Evolutionary conservation across 129 eudicot genomes (phyloP).

Genomic region (Centrapalus pauciflorus): DNA sequence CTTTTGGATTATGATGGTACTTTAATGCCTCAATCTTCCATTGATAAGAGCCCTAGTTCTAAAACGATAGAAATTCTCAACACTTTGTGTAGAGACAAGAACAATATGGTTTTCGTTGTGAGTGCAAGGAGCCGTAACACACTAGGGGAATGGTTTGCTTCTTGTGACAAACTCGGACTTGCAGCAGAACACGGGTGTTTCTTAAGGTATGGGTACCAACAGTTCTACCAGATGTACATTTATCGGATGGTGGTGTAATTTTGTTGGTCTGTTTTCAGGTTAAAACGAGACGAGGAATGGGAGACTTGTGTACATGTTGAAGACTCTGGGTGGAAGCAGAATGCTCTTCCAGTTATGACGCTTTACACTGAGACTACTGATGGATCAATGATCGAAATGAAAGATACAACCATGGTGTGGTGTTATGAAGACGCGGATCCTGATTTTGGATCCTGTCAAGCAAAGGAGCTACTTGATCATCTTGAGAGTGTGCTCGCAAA

Average conservation of each 20-base stretch:
- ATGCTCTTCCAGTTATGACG: conserved; percentile 56
- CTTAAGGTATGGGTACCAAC: conserved; percentile 28
- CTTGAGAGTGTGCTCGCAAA: conserved; percentile 73
- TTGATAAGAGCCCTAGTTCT: conserved; percentile 53
- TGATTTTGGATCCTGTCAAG: conserved; percentile 87
- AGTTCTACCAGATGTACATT: background rate
- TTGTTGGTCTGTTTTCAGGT: conserved; percentile 23
- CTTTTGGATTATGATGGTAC: conserved; percentile 63
- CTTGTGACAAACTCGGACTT: conserved; percentile 54
- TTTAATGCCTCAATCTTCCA: conserved; percentile 52
- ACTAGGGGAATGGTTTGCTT: conserved; percentile 46
- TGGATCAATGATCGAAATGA: conserved; percentile 47
- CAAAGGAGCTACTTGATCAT: conserved; percentile 78
- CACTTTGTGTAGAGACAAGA: conserved; percentile 39
- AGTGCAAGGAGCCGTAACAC: conserved; percentile 37
- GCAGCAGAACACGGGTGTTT: conserved; percentile 64
- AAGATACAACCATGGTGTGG: conserved; percentile 65
- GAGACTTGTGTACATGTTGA: conserved; percentile 54
- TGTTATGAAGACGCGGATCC: conserved; percentile 82
- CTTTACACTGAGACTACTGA: conserved; percentile 58
- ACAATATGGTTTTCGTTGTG: conserved; percentile 53
- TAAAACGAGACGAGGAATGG: conserved; percentile 57
- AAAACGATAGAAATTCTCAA: conserved; percentile 47
- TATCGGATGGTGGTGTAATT: background rate
- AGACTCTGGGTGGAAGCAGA: conserved; percentile 66